phyloP scores from a whole-genome alignment of 2,329 filamentous ascomycete species.

The Phialophora tarda region DNA sequence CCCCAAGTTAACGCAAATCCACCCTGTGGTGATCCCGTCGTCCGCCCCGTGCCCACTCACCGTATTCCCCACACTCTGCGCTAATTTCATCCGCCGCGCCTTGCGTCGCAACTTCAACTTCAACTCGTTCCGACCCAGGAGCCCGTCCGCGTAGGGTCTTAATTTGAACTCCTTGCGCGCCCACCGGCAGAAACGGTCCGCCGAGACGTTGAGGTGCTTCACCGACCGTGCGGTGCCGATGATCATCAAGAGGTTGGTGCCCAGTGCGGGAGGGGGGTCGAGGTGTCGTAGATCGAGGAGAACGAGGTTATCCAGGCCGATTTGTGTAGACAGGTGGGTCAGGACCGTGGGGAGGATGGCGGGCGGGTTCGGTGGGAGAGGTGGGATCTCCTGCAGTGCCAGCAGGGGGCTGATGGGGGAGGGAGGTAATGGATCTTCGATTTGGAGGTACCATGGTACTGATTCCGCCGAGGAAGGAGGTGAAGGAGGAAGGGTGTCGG shows the following conservation, averaged over 20 bases:
- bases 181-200: conserved; percentile 88
- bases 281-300: conserved; percentile 83
- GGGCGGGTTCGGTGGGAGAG: conserved; percentile 72
- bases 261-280: conserved; percentile 85
- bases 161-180: conserved; percentile 74
- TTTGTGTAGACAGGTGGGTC: conserved; percentile 78
- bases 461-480: conserved; percentile 27
- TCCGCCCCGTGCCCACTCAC: conserved; percentile 64
- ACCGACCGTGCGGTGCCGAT: conserved; percentile 90
- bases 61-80: conserved; percentile 71
- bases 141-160: conserved; percentile 78
- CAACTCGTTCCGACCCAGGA: conserved; percentile 87
- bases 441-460: conserved; percentile 87
- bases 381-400: conserved; percentile 63
- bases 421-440: conserved; percentile 56
- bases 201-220: conserved; percentile 88
- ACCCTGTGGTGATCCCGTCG: conserved; percentile 88
- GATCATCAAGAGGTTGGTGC: conserved; percentile 88
- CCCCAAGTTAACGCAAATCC: conserved; percentile 93
- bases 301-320: conserved; percentile 81
- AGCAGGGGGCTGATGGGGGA: conserved; percentile 51
- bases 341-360: conserved; percentile 73
- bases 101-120: conserved; percentile 84
- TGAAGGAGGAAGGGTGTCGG: background rate
- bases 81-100: conserved; percentile 77